Evolutionary conservation across 164 flowering plant genomes (phyloP).

Genomic region (Aristolochia contorta): DNA sequence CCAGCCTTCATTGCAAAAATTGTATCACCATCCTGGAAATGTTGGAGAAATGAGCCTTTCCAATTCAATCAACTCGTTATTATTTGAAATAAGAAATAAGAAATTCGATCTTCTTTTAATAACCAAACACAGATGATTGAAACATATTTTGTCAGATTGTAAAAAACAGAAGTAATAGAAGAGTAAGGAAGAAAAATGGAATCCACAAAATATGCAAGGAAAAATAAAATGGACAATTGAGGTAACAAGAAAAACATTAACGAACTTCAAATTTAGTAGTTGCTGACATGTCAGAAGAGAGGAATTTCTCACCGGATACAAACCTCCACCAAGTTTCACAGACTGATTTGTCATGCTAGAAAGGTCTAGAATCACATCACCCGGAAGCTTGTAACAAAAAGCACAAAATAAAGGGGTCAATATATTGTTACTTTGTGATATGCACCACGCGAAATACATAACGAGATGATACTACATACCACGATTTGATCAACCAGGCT

Average conservation of each 20-base stretch:
- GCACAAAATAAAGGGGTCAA: not conserved
- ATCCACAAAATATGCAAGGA: not conserved
- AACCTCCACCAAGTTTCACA: slow-evolving; percentile 80
- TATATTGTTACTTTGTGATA: no score
- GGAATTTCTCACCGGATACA: slow-evolving; percentile 53
- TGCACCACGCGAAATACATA: no score
- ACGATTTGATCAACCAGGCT: no score
- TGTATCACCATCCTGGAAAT: slow-evolving; percentile 69
- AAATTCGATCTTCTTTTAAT: not conserved
- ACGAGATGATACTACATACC: no score
- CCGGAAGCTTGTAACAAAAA: slow-evolving; percentile 46
- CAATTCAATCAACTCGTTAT: no score
- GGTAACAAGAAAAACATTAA: not conserved
- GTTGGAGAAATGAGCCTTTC: not conserved
- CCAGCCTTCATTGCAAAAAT: slow-evolving; percentile 71
- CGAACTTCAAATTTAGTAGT: not conserved
- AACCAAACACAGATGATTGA: not conserved
- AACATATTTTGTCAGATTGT: not conserved
- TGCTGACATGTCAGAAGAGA: not conserved
- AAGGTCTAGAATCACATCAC: slow-evolving; percentile 81
- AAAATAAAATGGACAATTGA: not conserved
- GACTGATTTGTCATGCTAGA: slow-evolving; percentile 63
- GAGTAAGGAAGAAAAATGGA: no score
- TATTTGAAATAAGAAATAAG: no score
- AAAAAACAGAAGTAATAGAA: no score